Base-by-base conservation (phyloP, 805 yeast genomes). In the Candida jianshihensis region DNA sequence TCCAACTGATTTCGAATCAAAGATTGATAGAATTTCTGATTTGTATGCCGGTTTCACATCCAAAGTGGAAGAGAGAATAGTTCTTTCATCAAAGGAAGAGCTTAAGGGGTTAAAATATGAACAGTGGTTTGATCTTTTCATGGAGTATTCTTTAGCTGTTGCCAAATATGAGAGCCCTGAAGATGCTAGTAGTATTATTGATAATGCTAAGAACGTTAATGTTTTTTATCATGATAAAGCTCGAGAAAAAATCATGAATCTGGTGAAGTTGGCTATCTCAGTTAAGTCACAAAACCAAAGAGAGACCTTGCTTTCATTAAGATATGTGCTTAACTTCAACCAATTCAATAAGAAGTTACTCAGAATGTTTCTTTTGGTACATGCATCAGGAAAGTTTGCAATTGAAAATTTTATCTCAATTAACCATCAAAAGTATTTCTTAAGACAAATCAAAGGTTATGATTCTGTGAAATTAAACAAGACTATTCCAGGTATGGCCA, bases 401-500 rank as follows among this genome's bases (percentile, higher is more conserved):
- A 61, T 74, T 48, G 81, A 75, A 12, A 66, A 73, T 14, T 75
- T 81, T 51, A 79, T 85, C 34, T 79, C 82, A 33, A 78, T 86
- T 25, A 84, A 86, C 42, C 90, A 86, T 52, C 97, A 90, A 50
- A 92, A 92, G 56, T 90, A 78, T 54, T 79, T 90, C 43, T 62
- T 92, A 41, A 75, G 98, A 47, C 97, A 89, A 48, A 66, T 90
- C 44, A 92, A 90, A 54, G 94, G 96, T 0, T 78, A 75, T 54
- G 98, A 92, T 55, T 74, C 92, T 3, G 51, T 81, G 13, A 69
- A 76, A 21, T 53, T 57, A 34, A 66, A 66, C 9, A 71, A 69
- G 30, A 67, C 68, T 11, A 74, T 87, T 15, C 62, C 74, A 2
- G 97, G 97, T 1, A 86, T 85, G 68, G 92, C 96, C 0, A 79